Base-by-base conservation (phyloP, 2,329 filamentous ascomycete species). In the Xylaria sp. region DNA sequence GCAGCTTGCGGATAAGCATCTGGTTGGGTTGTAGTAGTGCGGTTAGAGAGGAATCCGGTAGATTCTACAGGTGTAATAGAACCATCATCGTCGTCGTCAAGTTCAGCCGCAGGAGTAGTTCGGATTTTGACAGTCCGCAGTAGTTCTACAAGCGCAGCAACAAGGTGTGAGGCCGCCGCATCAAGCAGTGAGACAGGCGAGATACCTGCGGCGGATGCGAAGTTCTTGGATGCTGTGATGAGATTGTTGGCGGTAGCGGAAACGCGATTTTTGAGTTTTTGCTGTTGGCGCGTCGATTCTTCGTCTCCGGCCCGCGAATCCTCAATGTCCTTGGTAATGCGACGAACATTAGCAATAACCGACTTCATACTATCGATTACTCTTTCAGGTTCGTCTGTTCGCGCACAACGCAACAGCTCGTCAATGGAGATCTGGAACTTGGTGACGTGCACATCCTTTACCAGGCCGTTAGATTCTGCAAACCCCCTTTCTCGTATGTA, bases 371-470 rank as follows among this genome's bases (percentile, higher is more conserved):
- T 87, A 46, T 95, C 90, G 51, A 96, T 88, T 35, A 95, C 89
- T 67, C 86, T 86, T 47, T 89, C 85, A 0, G 92, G 87, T 55
- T 90, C 86, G n/a, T 90, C 87, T 35, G 84, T 83, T 52, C 94
- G 88, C 17, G 93, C 92, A 42, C 84, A 86, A 67, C 89, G 89
- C 37, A 99, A 83, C 40, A 98, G 83, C 71, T 98, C 94, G 73
- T 99, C 94, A 64, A 99, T 91, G 21, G 93, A 87, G 63, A 98
- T 89, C 76, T 99, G 95, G 80, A 97, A 98, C 73, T 92, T 94
- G 53, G 94, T 97, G 68, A 99, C 88, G 74, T 97, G 91, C 12
- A 97, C 86, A 76, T 97, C 95, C 78, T 92, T 94, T 70, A 99
- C 88, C 21, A 95, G 76, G 5, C 95, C 95, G 62, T 88, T 85